phyloP scores from a whole-genome alignment of 73 alveolate species.

The Stentor coeruleus region DNA sequence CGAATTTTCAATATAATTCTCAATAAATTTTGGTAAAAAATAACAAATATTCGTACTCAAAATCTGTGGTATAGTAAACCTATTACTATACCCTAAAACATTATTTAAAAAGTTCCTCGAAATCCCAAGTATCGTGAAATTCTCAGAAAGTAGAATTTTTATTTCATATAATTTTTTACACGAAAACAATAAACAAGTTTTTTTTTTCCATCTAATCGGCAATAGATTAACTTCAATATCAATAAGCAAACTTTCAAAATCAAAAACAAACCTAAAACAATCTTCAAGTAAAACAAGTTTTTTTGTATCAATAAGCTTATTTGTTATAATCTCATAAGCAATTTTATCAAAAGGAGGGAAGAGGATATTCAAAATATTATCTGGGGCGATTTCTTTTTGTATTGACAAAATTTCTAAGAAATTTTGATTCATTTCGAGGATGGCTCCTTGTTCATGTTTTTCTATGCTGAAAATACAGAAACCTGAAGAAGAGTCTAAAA shows the following conservation, averaged over 20 bases:
- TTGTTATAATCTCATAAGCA: neutral
- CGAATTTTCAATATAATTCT: neutral
- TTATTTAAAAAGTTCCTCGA: neutral
- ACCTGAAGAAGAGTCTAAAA: neutral
- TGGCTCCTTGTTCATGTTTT: neutral
- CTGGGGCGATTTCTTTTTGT: neutral
- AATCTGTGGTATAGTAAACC: neutral
- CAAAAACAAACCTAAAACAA: neutral
- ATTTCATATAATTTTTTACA: neutral
- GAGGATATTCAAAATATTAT: too few relatives aligned
- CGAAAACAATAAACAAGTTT: neutral
- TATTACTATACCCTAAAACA: neutral
- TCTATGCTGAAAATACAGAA: neutral
- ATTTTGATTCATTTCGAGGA: neutral
- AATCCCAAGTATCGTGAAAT: neutral
- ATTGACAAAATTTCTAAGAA: neutral
- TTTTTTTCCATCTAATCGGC: neutral
- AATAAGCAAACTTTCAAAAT: neutral
- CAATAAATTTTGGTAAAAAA: neutral
- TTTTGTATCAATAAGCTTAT: neutral
- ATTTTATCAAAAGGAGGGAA: neutral
- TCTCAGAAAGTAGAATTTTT: too few relatives aligned
- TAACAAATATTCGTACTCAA: neutral
- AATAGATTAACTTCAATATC: neutral
- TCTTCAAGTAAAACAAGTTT: neutral